phyloP scores from a whole-genome alignment of 208 protist species.

The Kentomonas sorsogonicus region DNA sequence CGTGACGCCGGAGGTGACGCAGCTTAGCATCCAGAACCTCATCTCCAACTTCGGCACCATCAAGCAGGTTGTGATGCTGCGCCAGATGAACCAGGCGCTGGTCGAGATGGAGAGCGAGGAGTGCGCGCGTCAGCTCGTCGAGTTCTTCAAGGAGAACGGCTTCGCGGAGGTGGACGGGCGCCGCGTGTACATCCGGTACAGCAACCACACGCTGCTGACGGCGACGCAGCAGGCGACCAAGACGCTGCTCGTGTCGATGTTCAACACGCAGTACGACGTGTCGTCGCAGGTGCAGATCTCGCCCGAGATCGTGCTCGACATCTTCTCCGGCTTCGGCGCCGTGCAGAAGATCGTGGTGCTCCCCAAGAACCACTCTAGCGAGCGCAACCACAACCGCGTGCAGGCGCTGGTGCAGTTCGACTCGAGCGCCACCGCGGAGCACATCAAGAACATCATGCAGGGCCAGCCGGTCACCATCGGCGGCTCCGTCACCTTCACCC shows the following conservation, averaged over 20 bases:
- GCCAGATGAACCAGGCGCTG: conserved; percentile 91
- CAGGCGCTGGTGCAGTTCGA: conserved; percentile 91
- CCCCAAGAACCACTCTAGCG: conserved; percentile 87
- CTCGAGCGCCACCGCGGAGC: conserved; percentile 61
- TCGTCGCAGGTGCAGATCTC: conserved; percentile 78
- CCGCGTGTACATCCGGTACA: conserved; percentile 90
- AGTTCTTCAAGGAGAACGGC: conserved; percentile 80
- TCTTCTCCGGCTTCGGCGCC: conserved; percentile 84
- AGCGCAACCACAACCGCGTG: conserved; percentile 86
- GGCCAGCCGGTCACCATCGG: conserved; percentile 88
- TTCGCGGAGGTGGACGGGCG: conserved; percentile 88
- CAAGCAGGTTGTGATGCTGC: conserved; percentile 91
- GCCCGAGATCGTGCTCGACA: conserved; percentile 87
- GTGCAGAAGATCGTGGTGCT: conserved; percentile 89
- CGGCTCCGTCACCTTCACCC: conserved; percentile 81
- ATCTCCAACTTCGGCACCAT: conserved; percentile 86
- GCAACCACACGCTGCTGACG: conserved; percentile 86
- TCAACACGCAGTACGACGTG: conserved; percentile 90
- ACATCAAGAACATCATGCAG: conserved; percentile 87
- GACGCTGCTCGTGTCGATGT: conserved; percentile 89
- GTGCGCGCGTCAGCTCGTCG: conserved; percentile 83
- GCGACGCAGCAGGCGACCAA: conserved; percentile 81
- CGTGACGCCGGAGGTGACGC: conserved; percentile 87
- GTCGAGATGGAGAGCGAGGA: conserved; percentile 89
- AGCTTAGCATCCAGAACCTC: conserved; percentile 85